Evolutionary conservation across 306 rosid species (phyloP), one percentile per base, ranked within the genome.

Genomic region (Cucurbita argyrosperma): DNA sequence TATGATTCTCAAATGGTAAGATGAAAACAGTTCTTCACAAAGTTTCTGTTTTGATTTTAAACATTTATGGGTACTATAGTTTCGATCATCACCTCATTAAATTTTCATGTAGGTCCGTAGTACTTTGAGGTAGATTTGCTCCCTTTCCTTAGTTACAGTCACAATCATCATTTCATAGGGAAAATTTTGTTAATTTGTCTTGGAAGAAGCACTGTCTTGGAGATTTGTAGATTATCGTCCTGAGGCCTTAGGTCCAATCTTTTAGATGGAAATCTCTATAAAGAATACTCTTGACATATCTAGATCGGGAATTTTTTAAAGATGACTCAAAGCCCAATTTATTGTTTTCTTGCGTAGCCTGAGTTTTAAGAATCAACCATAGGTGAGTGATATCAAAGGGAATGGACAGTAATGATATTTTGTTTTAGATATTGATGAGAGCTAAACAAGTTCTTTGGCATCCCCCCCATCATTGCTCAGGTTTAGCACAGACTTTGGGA

Each of bases 401-500:
- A 68, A 4, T 10, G 4, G 16, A 18, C 16, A 65, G 53, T 18
- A 10, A 43, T 39, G 16, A 14, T 18, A 14, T 1, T 42, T 40
- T 10, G 16, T 14, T 50, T 4, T 7, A 50, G n/a, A 50, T 14
- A 14, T 50, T 52, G 54, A 43, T 65, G 16, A 5, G 4, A 19
- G 35, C 53, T 18, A 47, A 19, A 6, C 10, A 51, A 8, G 10
- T 37, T 51, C 35, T 30, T 52, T 10, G 16, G 8, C 74, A 42
- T 47, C 12, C 43, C 12, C 12, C 43, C 12, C 43, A 46, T 75
- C 21, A 76, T 61, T 76, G 70, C 55, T 65, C 88, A 94, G 98
- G 97, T 94, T 81, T 71, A 94, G 92, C 76, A 15, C 77, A 35
- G 98, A 94, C 84, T 94, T 94, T 74, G 98, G 98, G 40, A 88